These are phyloP conservation scores for Trichoderma oligosporum DNA, from an alignment of 2,329 filamentous ascomycete species.

Conservation along the genomic window DNA sequence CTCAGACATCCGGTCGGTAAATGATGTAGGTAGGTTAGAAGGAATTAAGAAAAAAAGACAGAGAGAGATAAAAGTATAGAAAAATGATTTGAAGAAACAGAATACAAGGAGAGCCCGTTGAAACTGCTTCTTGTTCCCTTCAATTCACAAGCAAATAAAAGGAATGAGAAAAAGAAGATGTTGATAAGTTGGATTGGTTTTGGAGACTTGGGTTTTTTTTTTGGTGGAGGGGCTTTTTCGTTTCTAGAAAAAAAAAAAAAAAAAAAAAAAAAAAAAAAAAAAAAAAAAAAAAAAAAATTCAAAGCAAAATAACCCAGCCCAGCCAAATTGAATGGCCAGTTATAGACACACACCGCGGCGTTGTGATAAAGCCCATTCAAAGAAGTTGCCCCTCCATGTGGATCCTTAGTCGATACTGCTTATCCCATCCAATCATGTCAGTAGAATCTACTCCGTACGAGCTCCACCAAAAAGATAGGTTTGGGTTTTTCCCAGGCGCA, in stretches of 20 bases:
- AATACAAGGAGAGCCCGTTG: too few relatives aligned
- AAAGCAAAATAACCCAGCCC: background rate
- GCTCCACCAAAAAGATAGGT: constrained; percentile 7
- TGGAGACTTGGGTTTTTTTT: too few relatives aligned
- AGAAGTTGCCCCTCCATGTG: constrained; percentile 1
- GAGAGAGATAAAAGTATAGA: background rate
- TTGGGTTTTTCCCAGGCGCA: background rate
- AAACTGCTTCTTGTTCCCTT: too few relatives aligned
- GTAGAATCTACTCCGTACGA: background rate
- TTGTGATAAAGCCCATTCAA: constrained; percentile 9
- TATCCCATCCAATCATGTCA: constrained; percentile 7
- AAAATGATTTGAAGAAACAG: background rate
- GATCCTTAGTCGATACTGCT: constrained; percentile 1
- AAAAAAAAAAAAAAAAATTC: constrained; percentile 16
- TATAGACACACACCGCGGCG: constrained; percentile 2
- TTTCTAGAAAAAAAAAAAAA: background rate
- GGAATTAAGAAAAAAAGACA: constrained; percentile 4
- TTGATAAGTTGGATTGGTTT: too few relatives aligned
- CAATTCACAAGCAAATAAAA: too few relatives aligned
- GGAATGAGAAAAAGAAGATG: too few relatives aligned
- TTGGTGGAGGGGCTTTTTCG: too few relatives aligned
- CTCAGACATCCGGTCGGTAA: constrained; percentile 43
- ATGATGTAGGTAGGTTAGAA: background rate
- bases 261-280: background rate
- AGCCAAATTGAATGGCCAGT: background rate